A percentile compares a stretch with the other conserved stretches of the same genome.
Evolutionary conservation across 2,329 filamentous ascomycete genomes (phyloP).

Genomic region (Colletotrichum tofieldiae): DNA sequence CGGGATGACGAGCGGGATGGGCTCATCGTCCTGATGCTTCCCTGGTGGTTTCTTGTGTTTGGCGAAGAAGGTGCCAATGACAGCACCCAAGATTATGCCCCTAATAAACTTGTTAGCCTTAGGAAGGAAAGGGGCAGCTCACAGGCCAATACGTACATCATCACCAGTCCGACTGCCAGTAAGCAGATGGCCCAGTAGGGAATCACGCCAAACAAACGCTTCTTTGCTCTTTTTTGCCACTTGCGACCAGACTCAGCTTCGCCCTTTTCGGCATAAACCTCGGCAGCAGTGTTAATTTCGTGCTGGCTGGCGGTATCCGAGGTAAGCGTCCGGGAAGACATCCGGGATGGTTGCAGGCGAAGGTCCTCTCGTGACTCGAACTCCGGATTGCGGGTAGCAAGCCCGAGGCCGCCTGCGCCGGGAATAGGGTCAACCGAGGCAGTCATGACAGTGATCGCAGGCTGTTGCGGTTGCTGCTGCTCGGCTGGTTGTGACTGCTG

Average conservation of each 20-base stretch:
- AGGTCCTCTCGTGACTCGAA: slow-evolving; percentile 73
- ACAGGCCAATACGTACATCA: slow-evolving; percentile 55
- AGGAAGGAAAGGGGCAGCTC: no score
- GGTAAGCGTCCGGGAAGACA: slow-evolving; percentile 67
- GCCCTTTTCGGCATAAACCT: slow-evolving; percentile 62
- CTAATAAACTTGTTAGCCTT: slow-evolving; percentile 17
- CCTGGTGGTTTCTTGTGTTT: slow-evolving; percentile 50
- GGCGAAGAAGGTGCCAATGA: slow-evolving; percentile 65
- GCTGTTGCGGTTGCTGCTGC: slow-evolving; percentile 33
- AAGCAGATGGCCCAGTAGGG: slow-evolving; percentile 75
- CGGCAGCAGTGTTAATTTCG: slow-evolving; percentile 68
- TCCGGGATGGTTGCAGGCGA: slow-evolving; percentile 64
- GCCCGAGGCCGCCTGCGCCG: slow-evolving; percentile 74
- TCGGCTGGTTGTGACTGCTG: slow-evolving; percentile 21
- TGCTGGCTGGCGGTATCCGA: slow-evolving; percentile 66
- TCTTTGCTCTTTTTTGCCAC: slow-evolving; percentile 69
- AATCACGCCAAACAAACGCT: slow-evolving; percentile 71
- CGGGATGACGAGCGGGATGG: slow-evolving; percentile 52
- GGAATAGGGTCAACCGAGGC: slow-evolving; percentile 54
- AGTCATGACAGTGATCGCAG: slow-evolving; percentile 28
- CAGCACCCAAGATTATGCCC: slow-evolving; percentile 70
- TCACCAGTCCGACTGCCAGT: slow-evolving; percentile 61
- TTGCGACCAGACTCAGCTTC: slow-evolving; percentile 51
- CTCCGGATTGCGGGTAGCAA: slow-evolving; percentile 74
- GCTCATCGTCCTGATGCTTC: slow-evolving; percentile 45